Percentiles rank a stretch among this genome's conserved stretches.
phyloP scores from a whole-genome alignment of 371 early-diverging fungal species.

The Apophysomyces variabilis region DNA sequence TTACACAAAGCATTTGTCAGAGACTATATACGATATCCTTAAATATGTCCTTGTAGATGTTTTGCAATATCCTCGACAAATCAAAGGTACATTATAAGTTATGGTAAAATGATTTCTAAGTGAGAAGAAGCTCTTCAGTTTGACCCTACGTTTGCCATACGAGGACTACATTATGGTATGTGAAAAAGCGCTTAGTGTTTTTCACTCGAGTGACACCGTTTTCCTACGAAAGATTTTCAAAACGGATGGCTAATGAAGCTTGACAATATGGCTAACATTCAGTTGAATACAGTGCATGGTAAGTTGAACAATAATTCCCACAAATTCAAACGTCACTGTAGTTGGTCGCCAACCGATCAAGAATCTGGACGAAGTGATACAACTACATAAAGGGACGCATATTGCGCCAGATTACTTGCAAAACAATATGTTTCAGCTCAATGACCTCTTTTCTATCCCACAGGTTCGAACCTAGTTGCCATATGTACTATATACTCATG shows the following conservation, averaged over 20 bases:
- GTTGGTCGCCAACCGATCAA: conserved; percentile 58
- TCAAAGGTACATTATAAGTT: conserved; percentile 31
- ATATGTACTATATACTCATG: neutral
- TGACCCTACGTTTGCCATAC: conserved; percentile 66
- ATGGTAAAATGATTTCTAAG: neutral
- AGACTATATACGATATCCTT: conserved; percentile 62
- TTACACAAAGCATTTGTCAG: conserved; percentile 59
- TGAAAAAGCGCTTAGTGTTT: neutral
- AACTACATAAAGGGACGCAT: conserved; percentile 63
- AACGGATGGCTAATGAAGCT: conserved; percentile 74
- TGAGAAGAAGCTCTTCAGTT: conserved; percentile 42
- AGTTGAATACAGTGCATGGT: conserved; percentile 65
- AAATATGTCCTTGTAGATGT: conserved; percentile 58
- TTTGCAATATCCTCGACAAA: conserved; percentile 58
- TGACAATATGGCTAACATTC: conserved; percentile 68
- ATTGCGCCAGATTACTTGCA: conserved; percentile 59
- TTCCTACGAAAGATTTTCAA: conserved; percentile 42
- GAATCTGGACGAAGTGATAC: conserved; percentile 51
- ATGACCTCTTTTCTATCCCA: conserved; percentile 66
- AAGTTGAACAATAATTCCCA: conserved; percentile 14
- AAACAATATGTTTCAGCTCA: conserved; percentile 63
- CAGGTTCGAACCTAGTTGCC: conserved; percentile 34
- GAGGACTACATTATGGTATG: conserved; percentile 66
- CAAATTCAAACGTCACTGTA: conserved; percentile 2
- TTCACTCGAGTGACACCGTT: neutral